Base-by-base conservation (phyloP, 768 basidiomycete genomes). In the Tephrocybe sp. region DNA sequence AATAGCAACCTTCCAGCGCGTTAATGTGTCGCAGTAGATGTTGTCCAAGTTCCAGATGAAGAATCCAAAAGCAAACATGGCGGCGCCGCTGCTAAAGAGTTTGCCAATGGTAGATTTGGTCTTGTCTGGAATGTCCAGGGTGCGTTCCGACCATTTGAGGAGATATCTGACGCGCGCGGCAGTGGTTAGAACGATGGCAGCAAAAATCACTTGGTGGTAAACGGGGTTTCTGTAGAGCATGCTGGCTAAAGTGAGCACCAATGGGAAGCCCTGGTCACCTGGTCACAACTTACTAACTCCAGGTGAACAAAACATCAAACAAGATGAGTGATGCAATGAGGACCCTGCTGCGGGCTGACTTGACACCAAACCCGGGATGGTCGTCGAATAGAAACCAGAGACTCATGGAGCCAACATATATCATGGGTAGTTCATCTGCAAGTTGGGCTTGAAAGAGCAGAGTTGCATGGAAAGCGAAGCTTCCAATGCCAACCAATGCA, bases 341-440 rank as follows among this genome's bases (percentile, higher is more conserved):
- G 16, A 67, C 39, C 46, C 69, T 74, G 35, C 73, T 75, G 26
- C 69, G 73, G 32, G 49, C 49, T 22, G 68, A 64, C 36, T 60
- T 52, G 26, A 78, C 43, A 31, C 59, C 64, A 53, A 78, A 85
- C 2, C 84, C 83, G 4, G 74, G 78, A 44, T 65, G 57, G 25
- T 73, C 72, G 58, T 88, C 85, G 60, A 85, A 81, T 15, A 85
- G 64, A 27, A 87, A 65, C 63, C 78, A 85, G 16, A 80, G 64
- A 55, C 78, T 74, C 66, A 83, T 80, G 32, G 79, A 80, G 5
- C 79, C 78, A 46, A 84, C 79, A 60, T 85, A 89, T 47, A 89
- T 79, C 89, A 92, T 91, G 1, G 88, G 89, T 8, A 92, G 70
- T 61, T 92, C 89, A 58, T 92, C 89, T 28, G 86, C 84, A 45